These are phyloP conservation scores for Chaetomiaceae sp. DNA, from an alignment of 2,329 filamentous ascomycete species.

Conservation along the genomic window DNA sequence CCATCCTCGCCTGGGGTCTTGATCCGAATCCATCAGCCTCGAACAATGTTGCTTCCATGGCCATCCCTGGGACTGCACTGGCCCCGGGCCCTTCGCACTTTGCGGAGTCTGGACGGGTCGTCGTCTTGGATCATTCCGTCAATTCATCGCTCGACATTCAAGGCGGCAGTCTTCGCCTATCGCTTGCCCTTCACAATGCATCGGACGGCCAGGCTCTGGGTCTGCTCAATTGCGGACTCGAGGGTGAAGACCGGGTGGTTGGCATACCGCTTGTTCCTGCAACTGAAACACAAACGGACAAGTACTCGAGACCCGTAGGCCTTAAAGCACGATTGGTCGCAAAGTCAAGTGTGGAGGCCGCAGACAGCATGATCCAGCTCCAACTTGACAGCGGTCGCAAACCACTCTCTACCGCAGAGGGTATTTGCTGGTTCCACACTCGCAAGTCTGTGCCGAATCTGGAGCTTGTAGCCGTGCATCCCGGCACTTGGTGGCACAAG, in stretches of 20 bases:
- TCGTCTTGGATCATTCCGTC: not conserved
- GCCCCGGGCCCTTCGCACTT: conserved; percentile 6
- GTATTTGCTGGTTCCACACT: conserved; percentile 6
- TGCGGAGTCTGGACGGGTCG: not conserved
- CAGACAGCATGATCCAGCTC: not conserved
- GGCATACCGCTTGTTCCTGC: conserved; percentile 6
- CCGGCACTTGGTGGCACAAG: conserved; percentile 1
- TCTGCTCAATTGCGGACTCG: conserved; percentile 5
- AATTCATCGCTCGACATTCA: conserved; percentile 1
- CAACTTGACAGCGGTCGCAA: conserved; percentile 5
- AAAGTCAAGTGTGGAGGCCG: not conserved
- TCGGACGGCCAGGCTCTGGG: not conserved
- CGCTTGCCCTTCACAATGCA: not conserved
- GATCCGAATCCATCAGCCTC: not conserved
- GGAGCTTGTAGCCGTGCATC: conserved; percentile 3
- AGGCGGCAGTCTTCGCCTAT: conserved; percentile 1
- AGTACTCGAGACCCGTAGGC: not conserved
- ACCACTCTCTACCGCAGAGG: not conserved
- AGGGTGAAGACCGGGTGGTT: not conserved
- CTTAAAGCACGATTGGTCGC: not conserved
- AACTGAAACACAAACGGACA: not conserved
- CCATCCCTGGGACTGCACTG: not conserved
- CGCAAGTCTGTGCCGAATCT: conserved; percentile 3
- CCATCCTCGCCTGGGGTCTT: conserved; percentile 23
- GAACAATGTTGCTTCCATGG: too few relatives aligned